These are phyloP conservation scores for Paradendryphiella salina DNA, from an alignment of 2,329 filamentous ascomycete genomes.

Conservation along the genomic window DNA sequence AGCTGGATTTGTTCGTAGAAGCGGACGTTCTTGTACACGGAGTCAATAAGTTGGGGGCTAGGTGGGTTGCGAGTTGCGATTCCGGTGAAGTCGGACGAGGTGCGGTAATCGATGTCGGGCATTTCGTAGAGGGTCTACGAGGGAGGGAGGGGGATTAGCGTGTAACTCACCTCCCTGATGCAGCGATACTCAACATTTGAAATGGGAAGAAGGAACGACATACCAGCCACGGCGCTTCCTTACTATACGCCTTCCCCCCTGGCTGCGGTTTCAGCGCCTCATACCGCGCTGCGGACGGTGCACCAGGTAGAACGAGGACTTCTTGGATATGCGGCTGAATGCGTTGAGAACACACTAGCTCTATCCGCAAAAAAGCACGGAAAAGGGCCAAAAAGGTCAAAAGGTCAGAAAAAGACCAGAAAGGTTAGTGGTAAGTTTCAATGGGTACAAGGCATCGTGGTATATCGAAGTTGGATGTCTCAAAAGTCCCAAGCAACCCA, in stretches of 20 bases:
- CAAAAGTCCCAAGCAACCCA: too few species aligned
- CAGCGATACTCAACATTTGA: not conserved
- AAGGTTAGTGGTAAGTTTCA: too few species aligned
- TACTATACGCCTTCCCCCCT: slow-evolving; percentile 1
- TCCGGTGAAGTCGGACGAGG: slow-evolving; percentile 26
- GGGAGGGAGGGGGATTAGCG: not conserved
- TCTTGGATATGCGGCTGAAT: slow-evolving; percentile 25
- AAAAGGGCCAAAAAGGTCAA: not conserved
- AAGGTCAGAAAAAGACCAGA: not conserved
- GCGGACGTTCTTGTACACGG: slow-evolving; percentile 30
- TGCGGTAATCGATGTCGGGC: slow-evolving; percentile 26
- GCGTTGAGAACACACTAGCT: too few species aligned
- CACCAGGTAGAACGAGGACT: slow-evolving; percentile 29
- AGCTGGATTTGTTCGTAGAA: slow-evolving; percentile 27
- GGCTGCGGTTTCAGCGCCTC: slow-evolving; percentile 21
- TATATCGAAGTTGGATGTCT: too few species aligned
- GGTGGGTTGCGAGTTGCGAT: slow-evolving; percentile 32
- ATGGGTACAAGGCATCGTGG: too few species aligned
- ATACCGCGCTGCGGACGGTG: slow-evolving; percentile 32
- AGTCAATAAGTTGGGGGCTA: slow-evolving; percentile 20
- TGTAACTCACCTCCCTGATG: not conserved
- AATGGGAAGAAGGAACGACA: not conserved
- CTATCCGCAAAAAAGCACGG: not conserved
- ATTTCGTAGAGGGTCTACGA: slow-evolving; percentile 33
- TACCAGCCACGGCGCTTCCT: slow-evolving; percentile 27